Conservation (phyloP, 2,329 filamentous ascomycete genomes). For the Penicillium sp. region DNA sequence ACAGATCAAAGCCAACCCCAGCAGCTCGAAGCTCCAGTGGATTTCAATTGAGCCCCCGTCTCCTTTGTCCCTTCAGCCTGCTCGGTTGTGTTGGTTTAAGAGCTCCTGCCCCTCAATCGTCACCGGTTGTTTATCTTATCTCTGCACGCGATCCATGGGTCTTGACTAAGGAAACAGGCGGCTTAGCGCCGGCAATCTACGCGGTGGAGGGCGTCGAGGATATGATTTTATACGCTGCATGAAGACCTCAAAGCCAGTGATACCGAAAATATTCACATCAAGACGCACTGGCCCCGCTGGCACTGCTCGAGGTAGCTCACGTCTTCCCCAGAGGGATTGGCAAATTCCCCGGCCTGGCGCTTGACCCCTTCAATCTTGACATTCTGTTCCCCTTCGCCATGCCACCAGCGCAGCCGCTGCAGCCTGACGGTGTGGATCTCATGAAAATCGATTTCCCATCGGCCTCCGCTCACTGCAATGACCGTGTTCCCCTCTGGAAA, state of each 20-base stretch:
- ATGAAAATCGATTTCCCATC: conserved; percentile 79
- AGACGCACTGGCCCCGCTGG: conserved; percentile 47
- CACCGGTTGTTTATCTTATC: conserved; percentile 29
- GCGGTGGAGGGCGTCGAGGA: not conserved
- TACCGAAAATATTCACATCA: conserved; percentile 46
- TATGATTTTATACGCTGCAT: not conserved
- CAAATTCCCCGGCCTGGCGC: conserved; percentile 49
- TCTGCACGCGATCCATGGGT: conserved; percentile 15
- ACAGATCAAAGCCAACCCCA: not conserved
- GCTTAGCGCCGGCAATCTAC: no score
- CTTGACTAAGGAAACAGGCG: no score
- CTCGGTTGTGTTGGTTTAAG: conserved; percentile 1
- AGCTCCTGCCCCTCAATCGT: conserved; percentile 22
- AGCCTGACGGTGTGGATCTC: conserved; percentile 66
- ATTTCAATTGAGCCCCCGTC: no score
- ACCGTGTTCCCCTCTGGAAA: conserved; percentile 72
- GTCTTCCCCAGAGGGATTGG: conserved; percentile 62
- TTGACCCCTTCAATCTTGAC: conserved; percentile 73
- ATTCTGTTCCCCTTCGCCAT: conserved; percentile 77
- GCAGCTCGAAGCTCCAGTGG: no score
- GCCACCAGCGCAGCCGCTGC: conserved; percentile 89
- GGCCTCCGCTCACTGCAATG: conserved; percentile 77
- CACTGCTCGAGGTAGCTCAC: conserved; percentile 71
- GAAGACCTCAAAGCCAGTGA: not conserved
- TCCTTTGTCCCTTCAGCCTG: conserved; percentile 1